Evolutionary conservation across 1,139 yeast species (phyloP).

Genomic region (Zygoascus meyerae): DNA sequence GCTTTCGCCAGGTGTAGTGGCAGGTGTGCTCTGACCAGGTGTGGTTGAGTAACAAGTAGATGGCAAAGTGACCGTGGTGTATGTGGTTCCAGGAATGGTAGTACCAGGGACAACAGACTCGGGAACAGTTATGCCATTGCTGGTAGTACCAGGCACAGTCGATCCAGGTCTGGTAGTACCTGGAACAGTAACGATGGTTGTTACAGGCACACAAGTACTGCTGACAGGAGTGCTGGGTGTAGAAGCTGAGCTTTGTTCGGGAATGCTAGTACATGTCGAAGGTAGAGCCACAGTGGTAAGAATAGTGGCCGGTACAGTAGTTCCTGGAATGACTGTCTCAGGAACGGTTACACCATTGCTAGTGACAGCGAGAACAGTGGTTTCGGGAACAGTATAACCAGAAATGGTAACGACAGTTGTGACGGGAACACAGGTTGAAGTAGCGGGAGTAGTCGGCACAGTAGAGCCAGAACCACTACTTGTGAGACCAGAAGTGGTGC

Average conservation of each 20-base stretch:
- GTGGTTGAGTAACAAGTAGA: background rate
- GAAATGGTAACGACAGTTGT: slow-evolving; percentile 19
- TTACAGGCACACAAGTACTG: slow-evolving; percentile 14
- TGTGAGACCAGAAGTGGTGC: slow-evolving; percentile 33
- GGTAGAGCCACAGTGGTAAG: background rate
- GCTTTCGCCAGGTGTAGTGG: slow-evolving; percentile 14
- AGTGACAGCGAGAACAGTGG: slow-evolving; percentile 1
- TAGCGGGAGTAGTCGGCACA: slow-evolving; percentile 11
- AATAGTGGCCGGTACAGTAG: slow-evolving; percentile 9
- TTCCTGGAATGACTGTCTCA: background rate
- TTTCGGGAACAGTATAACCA: slow-evolving; percentile 9
- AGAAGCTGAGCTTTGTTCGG: slow-evolving; percentile 11
- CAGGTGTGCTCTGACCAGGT: background rate
- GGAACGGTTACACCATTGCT: background rate
- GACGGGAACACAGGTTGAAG: slow-evolving; percentile 3
- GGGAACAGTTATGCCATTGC: slow-evolving; percentile 1
- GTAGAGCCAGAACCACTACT: slow-evolving; percentile 31
- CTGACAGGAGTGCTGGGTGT: slow-evolving; percentile 14
- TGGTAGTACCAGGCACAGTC: slow-evolving; percentile 2
- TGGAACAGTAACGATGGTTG: slow-evolving; percentile 13
- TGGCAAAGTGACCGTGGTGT: slow-evolving; percentile 1
- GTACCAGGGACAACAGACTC: slow-evolving; percentile 9
- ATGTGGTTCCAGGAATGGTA: slow-evolving; percentile 1
- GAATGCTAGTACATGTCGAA: slow-evolving; percentile 4
- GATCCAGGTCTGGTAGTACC: slow-evolving; percentile 6